Evolutionary conservation across 768 basidiomycete genomes (phyloP).

Genomic region (Tricholoma hemisulphureum): DNA sequence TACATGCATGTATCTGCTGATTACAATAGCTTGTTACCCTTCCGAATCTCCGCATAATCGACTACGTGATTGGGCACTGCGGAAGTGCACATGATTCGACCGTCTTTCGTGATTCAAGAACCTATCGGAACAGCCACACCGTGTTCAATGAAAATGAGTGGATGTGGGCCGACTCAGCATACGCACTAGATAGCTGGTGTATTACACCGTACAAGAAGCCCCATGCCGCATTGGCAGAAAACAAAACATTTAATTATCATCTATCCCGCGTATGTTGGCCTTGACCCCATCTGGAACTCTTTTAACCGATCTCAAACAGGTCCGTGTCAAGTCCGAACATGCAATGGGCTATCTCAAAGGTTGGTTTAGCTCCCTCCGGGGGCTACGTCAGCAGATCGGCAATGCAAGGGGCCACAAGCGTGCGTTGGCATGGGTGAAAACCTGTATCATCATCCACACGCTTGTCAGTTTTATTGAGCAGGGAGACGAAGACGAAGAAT

Average conservation of each 20-base stretch:
- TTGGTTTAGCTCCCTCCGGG: slow-evolving; percentile 33
- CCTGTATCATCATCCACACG: slow-evolving; percentile 28
- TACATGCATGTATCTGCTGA: no score
- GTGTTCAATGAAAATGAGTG: neutral
- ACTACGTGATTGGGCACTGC: slow-evolving; percentile 31
- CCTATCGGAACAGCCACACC: no score
- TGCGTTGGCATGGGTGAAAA: slow-evolving; percentile 30
- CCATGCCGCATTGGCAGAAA: no score
- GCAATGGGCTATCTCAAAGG: slow-evolving; percentile 41
- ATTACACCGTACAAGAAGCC: slow-evolving; percentile 29
- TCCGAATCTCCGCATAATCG: slow-evolving; percentile 34
- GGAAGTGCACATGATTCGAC: slow-evolving; percentile 38
- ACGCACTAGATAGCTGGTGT: slow-evolving; percentile 14
- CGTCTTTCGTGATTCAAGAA: no score
- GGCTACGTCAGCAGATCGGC: slow-evolving; percentile 27
- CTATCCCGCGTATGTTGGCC: no score
- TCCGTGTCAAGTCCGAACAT: slow-evolving; percentile 41
- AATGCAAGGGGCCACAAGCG: slow-evolving; percentile 21
- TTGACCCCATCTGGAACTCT: no score
- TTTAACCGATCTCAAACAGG: slow-evolving; percentile 36
- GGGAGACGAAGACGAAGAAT: slow-evolving; percentile 3
- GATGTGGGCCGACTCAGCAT: neutral
- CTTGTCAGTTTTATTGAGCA: slow-evolving; percentile 1
- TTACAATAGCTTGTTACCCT: slow-evolving; percentile 22
- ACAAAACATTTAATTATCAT: no score